These are phyloP conservation scores for Paraconiothyrium sp. DNA, from an alignment of 2,329 filamentous ascomycete genomes.

Conservation along the genomic window DNA sequence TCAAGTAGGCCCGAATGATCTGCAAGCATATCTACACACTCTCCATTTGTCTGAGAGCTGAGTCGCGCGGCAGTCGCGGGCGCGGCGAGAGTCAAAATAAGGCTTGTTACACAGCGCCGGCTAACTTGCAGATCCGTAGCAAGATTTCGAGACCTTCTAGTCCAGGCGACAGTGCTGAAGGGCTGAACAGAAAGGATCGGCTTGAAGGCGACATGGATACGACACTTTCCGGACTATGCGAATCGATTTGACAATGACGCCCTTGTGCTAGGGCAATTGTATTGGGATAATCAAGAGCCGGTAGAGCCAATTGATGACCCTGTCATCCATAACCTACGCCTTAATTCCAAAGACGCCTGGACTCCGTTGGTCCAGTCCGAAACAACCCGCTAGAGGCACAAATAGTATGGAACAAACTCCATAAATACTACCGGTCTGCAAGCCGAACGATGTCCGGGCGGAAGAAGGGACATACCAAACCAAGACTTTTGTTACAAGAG, in stretches of 20 bases:
- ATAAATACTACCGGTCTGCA: background rate
- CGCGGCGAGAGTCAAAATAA: background rate
- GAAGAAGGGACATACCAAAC: constrained; percentile 15
- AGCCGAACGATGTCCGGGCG: background rate
- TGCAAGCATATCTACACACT: background rate
- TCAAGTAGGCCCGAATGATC: background rate
- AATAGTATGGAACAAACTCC: background rate
- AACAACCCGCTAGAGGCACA: constrained; percentile 2
- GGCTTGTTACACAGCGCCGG: constrained; percentile 12
- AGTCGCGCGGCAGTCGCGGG: constrained; percentile 5
- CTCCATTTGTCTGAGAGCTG: background rate
- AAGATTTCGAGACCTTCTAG: background rate
- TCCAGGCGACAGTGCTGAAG: background rate
- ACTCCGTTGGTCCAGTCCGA: constrained; percentile 10
- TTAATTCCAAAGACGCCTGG: background rate
- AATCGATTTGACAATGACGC: background rate
- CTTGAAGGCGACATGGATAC: background rate
- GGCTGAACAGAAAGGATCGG: background rate
- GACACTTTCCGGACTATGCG: background rate
- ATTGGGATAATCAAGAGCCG: constrained; percentile 5
- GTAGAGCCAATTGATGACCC: constrained; percentile 8
- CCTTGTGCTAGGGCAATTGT: background rate
- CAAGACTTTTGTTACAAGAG: constrained; percentile 11
- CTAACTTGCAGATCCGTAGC: constrained; percentile 9
- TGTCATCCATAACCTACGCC: constrained; percentile 9